Evolutionary conservation across 129 eudicot species (phyloP).

Genomic region (Deinandra increscens): DNA sequence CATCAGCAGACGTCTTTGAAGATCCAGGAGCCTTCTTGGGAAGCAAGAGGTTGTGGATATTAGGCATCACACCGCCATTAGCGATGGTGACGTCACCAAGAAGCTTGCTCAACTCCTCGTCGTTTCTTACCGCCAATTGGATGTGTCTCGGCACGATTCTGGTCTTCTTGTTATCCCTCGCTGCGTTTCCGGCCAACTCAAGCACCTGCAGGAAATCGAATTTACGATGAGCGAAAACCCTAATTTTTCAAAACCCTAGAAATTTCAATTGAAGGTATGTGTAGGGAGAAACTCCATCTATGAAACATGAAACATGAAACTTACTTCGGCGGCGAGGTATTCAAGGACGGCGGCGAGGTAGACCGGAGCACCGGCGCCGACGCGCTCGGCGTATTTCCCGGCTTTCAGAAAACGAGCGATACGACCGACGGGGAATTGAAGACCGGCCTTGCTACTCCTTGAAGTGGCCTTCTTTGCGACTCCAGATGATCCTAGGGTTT

Average conservation of each 20-base stretch:
- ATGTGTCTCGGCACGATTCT: conserved; percentile 39
- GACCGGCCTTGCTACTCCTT: conserved; percentile 42
- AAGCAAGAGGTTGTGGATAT: conserved; percentile 38
- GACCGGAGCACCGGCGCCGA: conserved; percentile 43
- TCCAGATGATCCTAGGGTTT: conserved; percentile 36
- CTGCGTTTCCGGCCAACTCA: conserved; percentile 42
- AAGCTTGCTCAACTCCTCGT: conserved; percentile 44
- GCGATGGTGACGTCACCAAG: conserved; percentile 42
- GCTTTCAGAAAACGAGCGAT: conserved; percentile 41
- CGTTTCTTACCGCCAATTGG: conserved; percentile 42
- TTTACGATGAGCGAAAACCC: not conserved
- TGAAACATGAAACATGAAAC: conserved; percentile 4
- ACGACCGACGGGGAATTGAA: conserved; percentile 42
- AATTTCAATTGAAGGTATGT: not conserved
- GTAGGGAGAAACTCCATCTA: too few relatives aligned
- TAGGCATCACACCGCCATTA: conserved; percentile 40
- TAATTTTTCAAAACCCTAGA: conserved; percentile 20
- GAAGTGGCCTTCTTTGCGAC: conserved; percentile 40
- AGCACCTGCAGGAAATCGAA: conserved; percentile 15
- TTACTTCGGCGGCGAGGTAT: conserved; percentile 42
- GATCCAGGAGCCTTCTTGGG: conserved; percentile 40
- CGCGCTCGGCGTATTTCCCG: conserved; percentile 39
- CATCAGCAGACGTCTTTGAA: conserved; percentile 33
- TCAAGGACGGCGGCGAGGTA: conserved; percentile 41
- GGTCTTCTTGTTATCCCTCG: conserved; percentile 41